Evolutionary conservation across 495 filamentous ascomycete species (phyloP), one percentile per base, ranked within the genome.

Genomic region (Ascobolus immersus): DNA sequence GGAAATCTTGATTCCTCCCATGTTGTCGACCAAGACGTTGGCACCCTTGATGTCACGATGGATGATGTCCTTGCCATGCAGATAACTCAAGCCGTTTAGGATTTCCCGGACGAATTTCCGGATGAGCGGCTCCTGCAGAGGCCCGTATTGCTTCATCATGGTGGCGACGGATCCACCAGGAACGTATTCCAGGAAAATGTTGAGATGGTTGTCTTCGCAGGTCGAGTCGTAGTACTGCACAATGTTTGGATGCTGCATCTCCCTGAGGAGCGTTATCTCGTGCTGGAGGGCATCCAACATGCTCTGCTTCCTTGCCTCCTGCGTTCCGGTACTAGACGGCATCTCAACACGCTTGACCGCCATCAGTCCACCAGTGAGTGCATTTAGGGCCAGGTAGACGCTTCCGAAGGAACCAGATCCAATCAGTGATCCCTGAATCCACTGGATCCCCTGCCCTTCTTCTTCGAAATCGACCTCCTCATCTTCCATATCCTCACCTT

Each of bases 121-220:
- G 39, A 99, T 78, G 30, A 99, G 62, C 2, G 80, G 79, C 44
- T 99, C 86, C 27, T 77, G 72, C 32, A 93, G 70, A 11, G 81
- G 79, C 37, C 90, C 89, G 57, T 99, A 99, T 42, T 81, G 86
- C 51, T 91, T 86, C 38, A 99, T 71, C 77, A 99, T 91, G 4
- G 78, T 82, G 24, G 89, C 84, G 21, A 99, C 89, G 10, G 84
- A 93, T 19, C 86, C 86, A 51, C 86, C 86, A 21, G 86, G 79
- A 5, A 99, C 86, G 55, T 99, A 99, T 54, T 99, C 86, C 45
- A 99, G 67, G 69, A 99, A 99, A 72, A 99, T 99, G 58, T 99
- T 99, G 43, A 99, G 67, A 44, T 90, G 74, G 34, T 78, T 66
- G 35, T 80, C 73, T 38, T 91, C 84, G 21, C 80, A 80, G 44